These are phyloP conservation scores for Boletales sp. DNA, from an alignment of 768 basidiomycete genomes.

Conservation along the genomic window DNA sequence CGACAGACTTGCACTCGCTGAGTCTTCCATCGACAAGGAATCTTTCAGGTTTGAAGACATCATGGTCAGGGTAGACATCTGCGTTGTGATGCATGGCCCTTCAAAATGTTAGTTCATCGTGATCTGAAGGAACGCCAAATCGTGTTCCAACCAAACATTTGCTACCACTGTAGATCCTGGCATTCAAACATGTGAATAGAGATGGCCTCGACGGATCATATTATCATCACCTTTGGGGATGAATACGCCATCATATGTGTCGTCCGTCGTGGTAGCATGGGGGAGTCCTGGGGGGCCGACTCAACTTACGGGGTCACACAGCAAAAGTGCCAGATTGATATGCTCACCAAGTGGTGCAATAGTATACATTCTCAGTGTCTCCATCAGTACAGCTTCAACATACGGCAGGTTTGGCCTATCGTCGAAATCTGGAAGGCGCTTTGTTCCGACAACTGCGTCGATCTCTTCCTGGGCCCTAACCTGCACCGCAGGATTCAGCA, in stretches of 20 bases:
- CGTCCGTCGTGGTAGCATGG: constrained; percentile 16
- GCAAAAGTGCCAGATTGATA: too few relatives aligned
- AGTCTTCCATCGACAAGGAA: constrained; percentile 20
- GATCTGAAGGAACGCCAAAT: not conserved
- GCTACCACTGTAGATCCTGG: constrained; percentile 16
- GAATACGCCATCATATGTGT: constrained; percentile 16
- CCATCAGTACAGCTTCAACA: too few relatives aligned
- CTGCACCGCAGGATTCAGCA: too few relatives aligned
- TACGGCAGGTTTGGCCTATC: too few relatives aligned
- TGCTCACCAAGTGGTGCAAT: too few relatives aligned
- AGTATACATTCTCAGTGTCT: too few relatives aligned
- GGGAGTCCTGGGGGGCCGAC: not conserved
- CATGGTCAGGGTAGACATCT: constrained; percentile 14
- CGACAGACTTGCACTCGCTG: not conserved
- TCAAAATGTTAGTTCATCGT: not conserved
- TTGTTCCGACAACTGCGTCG: too few relatives aligned
- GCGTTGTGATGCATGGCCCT: constrained; percentile 16
- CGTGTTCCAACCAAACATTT: constrained; percentile 17
- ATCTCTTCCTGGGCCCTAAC: too few relatives aligned
- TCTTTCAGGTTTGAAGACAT: constrained; percentile 31
- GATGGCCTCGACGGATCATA: not conserved
- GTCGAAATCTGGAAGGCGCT: too few relatives aligned
- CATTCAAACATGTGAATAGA: not conserved
- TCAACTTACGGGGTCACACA: too few relatives aligned
- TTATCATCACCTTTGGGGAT: constrained; percentile 20